Evolutionary conservation across 2,329 filamentous ascomycete genomes (phyloP).

Genomic region (Cordyceps cicadae): DNA sequence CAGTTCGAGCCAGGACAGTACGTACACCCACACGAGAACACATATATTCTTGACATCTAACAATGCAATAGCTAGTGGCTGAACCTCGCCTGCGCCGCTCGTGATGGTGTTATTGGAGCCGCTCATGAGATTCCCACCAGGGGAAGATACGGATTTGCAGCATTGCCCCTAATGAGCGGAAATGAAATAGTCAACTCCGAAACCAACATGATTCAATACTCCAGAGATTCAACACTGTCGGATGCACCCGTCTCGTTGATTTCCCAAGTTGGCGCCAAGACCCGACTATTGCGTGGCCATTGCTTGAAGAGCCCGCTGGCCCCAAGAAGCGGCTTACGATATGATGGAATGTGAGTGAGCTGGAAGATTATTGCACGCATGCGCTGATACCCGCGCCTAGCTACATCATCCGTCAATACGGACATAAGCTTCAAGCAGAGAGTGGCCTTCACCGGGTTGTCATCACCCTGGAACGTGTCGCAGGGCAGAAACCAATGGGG

Average conservation of each 20-base stretch:
- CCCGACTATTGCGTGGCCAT: constrained; percentile 46
- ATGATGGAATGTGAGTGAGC: constrained; percentile 47
- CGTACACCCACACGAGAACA: constrained; percentile 18
- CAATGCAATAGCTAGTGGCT: constrained; percentile 44
- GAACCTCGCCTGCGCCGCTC: constrained; percentile 45
- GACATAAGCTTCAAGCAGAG: constrained; percentile 31
- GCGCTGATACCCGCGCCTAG: constrained; percentile 22
- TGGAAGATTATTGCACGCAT: background rate
- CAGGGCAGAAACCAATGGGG: constrained; percentile 33
- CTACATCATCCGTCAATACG: constrained; percentile 41
- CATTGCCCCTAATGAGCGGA: constrained; percentile 44
- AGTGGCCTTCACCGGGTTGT: constrained; percentile 35
- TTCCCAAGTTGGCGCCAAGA: constrained; percentile 37
- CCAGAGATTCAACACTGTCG: constrained; percentile 31
- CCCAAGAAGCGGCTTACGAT: constrained; percentile 44
- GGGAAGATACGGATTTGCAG: constrained; percentile 36
- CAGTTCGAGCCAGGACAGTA: constrained; percentile 42
- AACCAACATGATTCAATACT: constrained; percentile 32
- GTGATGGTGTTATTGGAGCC: constrained; percentile 45
- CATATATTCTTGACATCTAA: background rate
- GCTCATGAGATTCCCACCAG: constrained; percentile 37
- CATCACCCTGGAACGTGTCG: constrained; percentile 37
- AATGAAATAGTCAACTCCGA: constrained; percentile 34
- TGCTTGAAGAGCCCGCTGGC: constrained; percentile 42
- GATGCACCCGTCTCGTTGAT: constrained; percentile 44